phyloP scores from a whole-genome alignment of 805 yeast species.

The Candida piceae region DNA sequence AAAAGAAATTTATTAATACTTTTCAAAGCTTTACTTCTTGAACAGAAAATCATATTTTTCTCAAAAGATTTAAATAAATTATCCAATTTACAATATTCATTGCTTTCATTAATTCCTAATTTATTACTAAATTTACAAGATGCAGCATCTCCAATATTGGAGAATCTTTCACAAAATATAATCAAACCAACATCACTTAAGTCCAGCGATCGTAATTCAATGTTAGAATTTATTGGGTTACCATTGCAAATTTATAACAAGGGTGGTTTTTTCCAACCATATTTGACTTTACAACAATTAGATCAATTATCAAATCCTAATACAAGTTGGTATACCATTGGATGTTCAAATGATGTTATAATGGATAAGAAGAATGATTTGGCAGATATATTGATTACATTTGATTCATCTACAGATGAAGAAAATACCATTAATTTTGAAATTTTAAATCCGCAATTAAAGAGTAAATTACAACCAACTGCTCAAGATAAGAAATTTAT shows the following conservation, averaged over 20 bases:
- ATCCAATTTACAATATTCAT: slow-evolving; percentile 77
- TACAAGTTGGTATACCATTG: slow-evolving; percentile 66
- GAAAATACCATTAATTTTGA: slow-evolving; percentile 33
- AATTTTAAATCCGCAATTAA: slow-evolving; percentile 39
- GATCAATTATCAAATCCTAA: slow-evolving; percentile 57
- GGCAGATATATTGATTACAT: slow-evolving; percentile 69
- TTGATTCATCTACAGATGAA: slow-evolving; percentile 28
- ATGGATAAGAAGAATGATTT: slow-evolving; percentile 55
- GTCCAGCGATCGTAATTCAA: slow-evolving; percentile 72
- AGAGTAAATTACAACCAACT: slow-evolving; percentile 41
- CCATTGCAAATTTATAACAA: slow-evolving; percentile 83
- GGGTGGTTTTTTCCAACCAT: slow-evolving; percentile 88
- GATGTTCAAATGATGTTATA: slow-evolving; percentile 82
- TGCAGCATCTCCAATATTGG: slow-evolving; percentile 71
- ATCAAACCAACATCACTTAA: slow-evolving; percentile 60
- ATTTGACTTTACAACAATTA: slow-evolving; percentile 88
- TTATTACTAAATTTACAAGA: slow-evolving; percentile 66
- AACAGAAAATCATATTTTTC: slow-evolving; percentile 68
- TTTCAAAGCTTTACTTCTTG: slow-evolving; percentile 73
- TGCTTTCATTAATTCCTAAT: slow-evolving; percentile 80
- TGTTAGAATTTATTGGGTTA: slow-evolving; percentile 76
- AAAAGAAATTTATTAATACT: slow-evolving; percentile 56
- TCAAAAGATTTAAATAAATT: slow-evolving; percentile 75
- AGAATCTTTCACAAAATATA: slow-evolving; percentile 45
- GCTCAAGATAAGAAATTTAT: slow-evolving; percentile 74